Base-by-base conservation (phyloP, 495 filamentous ascomycete species). In the Penicillium macrosclerotiorum region DNA sequence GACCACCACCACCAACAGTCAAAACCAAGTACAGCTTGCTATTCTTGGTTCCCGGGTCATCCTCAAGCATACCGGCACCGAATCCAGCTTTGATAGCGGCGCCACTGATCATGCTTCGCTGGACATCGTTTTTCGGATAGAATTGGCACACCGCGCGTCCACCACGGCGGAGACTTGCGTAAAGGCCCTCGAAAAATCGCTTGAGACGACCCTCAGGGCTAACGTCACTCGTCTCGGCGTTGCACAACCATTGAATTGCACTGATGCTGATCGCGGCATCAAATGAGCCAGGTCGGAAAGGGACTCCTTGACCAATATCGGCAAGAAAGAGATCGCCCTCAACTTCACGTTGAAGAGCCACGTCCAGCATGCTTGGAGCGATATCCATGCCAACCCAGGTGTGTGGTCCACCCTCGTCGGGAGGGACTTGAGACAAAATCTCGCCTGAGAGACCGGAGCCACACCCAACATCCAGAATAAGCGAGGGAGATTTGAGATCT, bases 181-280 rank as follows among this genome's bases (percentile, higher is more conserved):
- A 97, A 5, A 98, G 71, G n/a, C 88, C 88, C 47, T 89, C 85
- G 56, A 98, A 98, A 52, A 98, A 98, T 23, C 93, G 76, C 22
- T 77, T 72, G 34, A 98, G 60, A 12, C 94, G 75, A 7, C 85
- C 85, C 19, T 84, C 75, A 0, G 89, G 80, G 8, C 78, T 85
- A 7, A 92, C 90, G 13, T 94, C 88, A 55, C 80, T 85, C 40
- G 79, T 83, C 60, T 96, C 94, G 13, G 90, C 93, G 69, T 96
- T 96, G 65, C 93, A 98, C 4, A 98, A 76, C 93, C 93, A 98
- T 64, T 98, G 93, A 22, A 98, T 87, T 2, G 93, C 93, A 64
- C 81, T 86, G 57, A 98, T 96, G 57, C 83, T 89, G 51, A 98
- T 88, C 11, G 93, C 93, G 5, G 91, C 93, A 67, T 98, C 93